Conservation (phyloP, 495 filamentous ascomycete genomes). For the Penicillium crystallinum region DNA sequence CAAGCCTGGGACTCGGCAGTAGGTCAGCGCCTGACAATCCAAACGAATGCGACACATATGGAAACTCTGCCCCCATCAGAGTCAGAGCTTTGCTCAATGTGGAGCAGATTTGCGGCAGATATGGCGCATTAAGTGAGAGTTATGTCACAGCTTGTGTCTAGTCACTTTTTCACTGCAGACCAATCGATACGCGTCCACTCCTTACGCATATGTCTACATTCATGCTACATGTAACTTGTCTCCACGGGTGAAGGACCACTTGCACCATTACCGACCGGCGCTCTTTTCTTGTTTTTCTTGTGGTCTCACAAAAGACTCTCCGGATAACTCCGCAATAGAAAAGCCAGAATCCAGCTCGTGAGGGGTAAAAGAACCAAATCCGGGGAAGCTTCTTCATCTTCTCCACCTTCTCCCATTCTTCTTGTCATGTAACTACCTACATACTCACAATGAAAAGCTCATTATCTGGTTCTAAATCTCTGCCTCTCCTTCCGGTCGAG, state of each 20-base stretch:
- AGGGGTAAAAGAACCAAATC: conserved; percentile 20
- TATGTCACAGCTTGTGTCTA: too few species aligned
- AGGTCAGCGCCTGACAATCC: conserved; percentile 36
- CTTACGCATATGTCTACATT: background rate
- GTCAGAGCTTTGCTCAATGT: conserved; percentile 41
- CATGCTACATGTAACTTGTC: background rate
- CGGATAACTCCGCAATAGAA: too few species aligned
- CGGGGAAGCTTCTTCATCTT: conserved; percentile 16
- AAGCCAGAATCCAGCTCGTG: conserved; percentile 5
- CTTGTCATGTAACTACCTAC: background rate
- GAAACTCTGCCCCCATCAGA: conserved; percentile 43
- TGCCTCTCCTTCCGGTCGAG: conserved; percentile 18
- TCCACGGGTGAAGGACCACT: background rate
- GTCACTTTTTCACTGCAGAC: too few species aligned
- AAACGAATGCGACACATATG: conserved; percentile 51
- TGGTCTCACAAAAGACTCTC: too few species aligned
- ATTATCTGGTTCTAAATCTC: background rate
- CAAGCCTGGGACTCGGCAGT: conserved; percentile 25
- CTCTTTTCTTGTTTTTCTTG: too few species aligned
- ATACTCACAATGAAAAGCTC: background rate
- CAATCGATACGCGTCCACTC: too few species aligned
- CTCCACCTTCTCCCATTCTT: too few species aligned
- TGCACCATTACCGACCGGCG: too few species aligned
- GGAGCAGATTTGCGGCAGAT: conserved; percentile 20
- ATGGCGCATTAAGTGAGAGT: conserved; percentile 18